These are phyloP conservation scores for Venturiaceae sp. DNA, from an alignment of 2,329 filamentous ascomycete species.

Conservation along the genomic window DNA sequence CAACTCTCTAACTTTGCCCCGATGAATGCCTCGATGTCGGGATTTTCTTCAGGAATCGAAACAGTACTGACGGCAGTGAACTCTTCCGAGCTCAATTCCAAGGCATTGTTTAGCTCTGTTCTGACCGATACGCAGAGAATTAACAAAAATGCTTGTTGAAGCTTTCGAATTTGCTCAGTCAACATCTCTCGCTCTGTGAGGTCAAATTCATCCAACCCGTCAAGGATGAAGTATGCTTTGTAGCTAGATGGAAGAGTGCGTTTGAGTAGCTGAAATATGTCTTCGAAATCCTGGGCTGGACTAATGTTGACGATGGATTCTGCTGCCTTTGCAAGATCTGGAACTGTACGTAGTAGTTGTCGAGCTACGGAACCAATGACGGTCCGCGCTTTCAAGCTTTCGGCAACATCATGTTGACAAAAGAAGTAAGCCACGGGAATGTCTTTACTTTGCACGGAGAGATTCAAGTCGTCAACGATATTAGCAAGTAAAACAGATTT, in stretches of 20 bases:
- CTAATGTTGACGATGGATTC: conserved; percentile 7
- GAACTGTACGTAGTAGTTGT: conserved; percentile 24
- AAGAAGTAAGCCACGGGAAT: conserved; percentile 19
- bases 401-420: conserved; percentile 15
- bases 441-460: conserved; percentile 3
- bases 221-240: conserved; percentile 23
- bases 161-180: conserved; percentile 12
- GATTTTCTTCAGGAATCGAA: no score
- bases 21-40: no score
- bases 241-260: conserved; percentile 10
- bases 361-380: conserved; percentile 19
- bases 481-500: no score
- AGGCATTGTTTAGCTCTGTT: conserved; percentile 16
- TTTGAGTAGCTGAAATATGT: conserved; percentile 15
- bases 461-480: conserved; percentile 23
- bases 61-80: no score
- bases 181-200: conserved; percentile 11
- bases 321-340: conserved; percentile 13
- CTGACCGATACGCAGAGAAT: conserved; percentile 19
- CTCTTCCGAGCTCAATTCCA: no score
- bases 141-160: conserved; percentile 16
- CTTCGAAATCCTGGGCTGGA: conserved; percentile 10
- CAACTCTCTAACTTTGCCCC: no score
- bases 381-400: conserved; percentile 16
- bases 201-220: conserved; percentile 25